Evolutionary conservation across 2,329 filamentous ascomycete genomes (phyloP), one percentile per base, ranked within the genome.

Genomic region (Calycina marina): DNA sequence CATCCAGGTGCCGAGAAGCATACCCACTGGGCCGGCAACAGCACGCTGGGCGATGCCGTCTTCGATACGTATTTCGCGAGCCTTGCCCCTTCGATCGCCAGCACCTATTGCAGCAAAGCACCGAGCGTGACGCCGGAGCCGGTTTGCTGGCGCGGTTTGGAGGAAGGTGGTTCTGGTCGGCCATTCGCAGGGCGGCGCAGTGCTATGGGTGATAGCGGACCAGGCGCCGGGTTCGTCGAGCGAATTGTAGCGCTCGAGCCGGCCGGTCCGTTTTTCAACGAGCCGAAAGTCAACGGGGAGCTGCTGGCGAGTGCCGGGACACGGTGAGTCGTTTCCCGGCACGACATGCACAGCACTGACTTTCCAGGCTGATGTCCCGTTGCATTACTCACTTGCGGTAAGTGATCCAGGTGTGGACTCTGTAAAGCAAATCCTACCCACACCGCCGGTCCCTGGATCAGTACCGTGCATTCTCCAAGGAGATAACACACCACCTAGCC

Each of bases 331-430:
- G 61, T 20, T 53, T 48, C n/a, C 44, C 41, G 0, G 38, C 53
- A 1, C 48, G 53, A 3, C 48, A 57, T 2, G 22, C 39, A n/a
- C 33, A 42, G 11, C 42, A 52, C 1, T 71, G 56, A 44, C 67
- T 65, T 1, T 22, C 8, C 8, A 22, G 20, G 58, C 63, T 4
- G 56, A 63, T 27, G 56, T 63, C n/a, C 59, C 63, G 0, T 37
- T 72, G 11, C 58, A 56, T 0, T 71, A 66, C 42, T 49, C 49
- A 1, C 65, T 65, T 8, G 44, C 56, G 0, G 56, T 65, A 6
- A 39, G 38, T 0, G 47, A 62, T 36, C 51, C 57, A 2, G 31
- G 41, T 3, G 30, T 29, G 6, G 56, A 61, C 4, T 42, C 63
- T 25, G 38, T 49, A 17, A 52, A 51, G 35, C 31, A 54, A 39